phyloP scores from a whole-genome alignment of 495 filamentous ascomycete species.

The Letharia columbiana region DNA sequence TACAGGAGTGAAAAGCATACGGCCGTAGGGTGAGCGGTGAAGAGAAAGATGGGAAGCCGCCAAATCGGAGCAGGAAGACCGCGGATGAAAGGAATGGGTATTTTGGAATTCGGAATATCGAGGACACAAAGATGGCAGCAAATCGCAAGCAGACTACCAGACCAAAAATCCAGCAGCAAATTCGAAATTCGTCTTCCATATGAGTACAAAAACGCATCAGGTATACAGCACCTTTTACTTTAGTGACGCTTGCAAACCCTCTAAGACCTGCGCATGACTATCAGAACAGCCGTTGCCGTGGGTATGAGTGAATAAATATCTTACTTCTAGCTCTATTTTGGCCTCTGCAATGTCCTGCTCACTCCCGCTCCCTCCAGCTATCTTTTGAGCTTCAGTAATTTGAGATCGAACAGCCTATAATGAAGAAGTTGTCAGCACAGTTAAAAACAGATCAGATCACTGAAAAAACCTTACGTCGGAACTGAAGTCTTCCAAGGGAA shows the following conservation, averaged over 20 bases:
- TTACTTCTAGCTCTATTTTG: conserved; percentile 95
- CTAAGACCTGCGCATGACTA: conserved; percentile 45
- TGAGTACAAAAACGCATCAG: conserved; percentile 3
- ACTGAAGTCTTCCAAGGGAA: conserved; percentile 90
- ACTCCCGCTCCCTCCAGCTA: conserved; percentile 80
- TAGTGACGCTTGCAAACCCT: conserved; percentile 65
- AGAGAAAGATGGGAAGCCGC: not conserved
- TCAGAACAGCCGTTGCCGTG: conserved; percentile 12
- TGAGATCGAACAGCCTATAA: conserved; percentile 57
- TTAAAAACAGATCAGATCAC: not conserved
- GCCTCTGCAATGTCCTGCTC: conserved; percentile 98
- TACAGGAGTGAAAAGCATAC: not conserved
- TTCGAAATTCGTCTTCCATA: not conserved
- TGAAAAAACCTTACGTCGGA: conserved; percentile 49
- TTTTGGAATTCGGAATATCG: not conserved
- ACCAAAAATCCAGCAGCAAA: not conserved
- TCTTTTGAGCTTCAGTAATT: conserved; percentile 90
- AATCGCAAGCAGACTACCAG: not conserved
- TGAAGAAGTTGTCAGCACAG: not conserved
- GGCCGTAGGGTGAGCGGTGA: not conserved
- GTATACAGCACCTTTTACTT: conserved; percentile 44
- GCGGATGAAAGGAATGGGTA: not conserved
- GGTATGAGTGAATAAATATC: conserved; percentile 24
- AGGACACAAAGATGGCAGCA: not conserved
- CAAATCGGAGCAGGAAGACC: not conserved